Evolutionary conservation across 108 stramenopile genomes (phyloP), one percentile per base, ranked within the genome.

Genomic region (Asterionellopsis glacialis): DNA sequence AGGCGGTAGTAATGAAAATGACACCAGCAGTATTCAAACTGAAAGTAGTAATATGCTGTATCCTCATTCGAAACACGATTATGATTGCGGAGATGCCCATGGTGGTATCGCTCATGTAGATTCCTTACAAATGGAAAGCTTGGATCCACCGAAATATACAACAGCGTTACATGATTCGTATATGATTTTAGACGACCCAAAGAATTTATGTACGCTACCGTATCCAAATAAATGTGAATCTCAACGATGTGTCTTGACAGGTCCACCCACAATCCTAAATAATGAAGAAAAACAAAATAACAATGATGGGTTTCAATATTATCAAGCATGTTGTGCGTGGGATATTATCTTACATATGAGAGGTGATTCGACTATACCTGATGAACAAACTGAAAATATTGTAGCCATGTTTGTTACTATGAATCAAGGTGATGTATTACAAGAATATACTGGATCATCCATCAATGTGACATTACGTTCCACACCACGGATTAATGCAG

Each of bases 281-380:
- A 5, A 5, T 2, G 33, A 33, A 33, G 33, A 33, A n/a, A n/a
- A n/a, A n/a, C n/a, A n/a, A n/a, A n/a, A n/a, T n/a, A n/a, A n/a
- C 7, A 5, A 33, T 7, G 33, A 33, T 5, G 33, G 33, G 7
- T 33, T 33, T 2, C 33, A 70, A 21, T 70, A 63, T 50, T 28
- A 44, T 12, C 55, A 78, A 44, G 76, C 76, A 49, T 84, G 82
- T 55, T 84, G 82, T 50, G 79, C 79, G 0, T 84, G 82, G 82
- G 82, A 84, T 64, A 41, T 78, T 16, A 55, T 68, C 57, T 43
- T 74, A 24, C 59, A 64, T 63, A 41, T 84, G 59, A 69, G 63
- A 26, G 26, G 13, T 9, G 73, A 76, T 52, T 26, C 52, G 11
- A 42, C 79, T 54, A 47, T 80, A 14, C 11, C 45, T 11, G 26